Evolutionary conservation across 768 basidiomycete genomes (phyloP).

Genomic region (Russula ochroleuca): DNA sequence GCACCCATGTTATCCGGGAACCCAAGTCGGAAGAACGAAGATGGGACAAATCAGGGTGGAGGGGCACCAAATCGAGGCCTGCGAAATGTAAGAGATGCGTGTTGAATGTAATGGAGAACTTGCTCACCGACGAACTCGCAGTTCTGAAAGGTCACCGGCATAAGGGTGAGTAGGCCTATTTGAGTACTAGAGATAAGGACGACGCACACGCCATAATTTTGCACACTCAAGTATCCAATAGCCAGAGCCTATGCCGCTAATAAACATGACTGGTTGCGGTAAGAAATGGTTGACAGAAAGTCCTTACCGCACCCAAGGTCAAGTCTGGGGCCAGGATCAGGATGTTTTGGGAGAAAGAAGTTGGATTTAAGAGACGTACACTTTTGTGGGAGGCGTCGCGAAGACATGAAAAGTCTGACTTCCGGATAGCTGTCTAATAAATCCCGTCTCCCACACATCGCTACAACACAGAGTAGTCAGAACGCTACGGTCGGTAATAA

Average conservation of each 20-base stretch:
- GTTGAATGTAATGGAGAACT: background rate
- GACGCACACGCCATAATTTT: constrained; percentile 53
- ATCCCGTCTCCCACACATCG: constrained; percentile 65
- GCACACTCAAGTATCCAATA: constrained; percentile 69
- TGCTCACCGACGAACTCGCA: constrained; percentile 59
- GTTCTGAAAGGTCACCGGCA: constrained; percentile 36
- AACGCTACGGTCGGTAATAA: constrained; percentile 11
- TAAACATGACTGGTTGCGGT: background rate
- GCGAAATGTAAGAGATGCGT: background rate
- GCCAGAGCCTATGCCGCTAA: constrained; percentile 50
- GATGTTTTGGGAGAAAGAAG: constrained; percentile 5
- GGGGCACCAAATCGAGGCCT: constrained; percentile 69
- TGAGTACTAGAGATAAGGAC: background rate
- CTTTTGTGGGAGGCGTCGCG: constrained; percentile 53
- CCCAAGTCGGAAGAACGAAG: constrained; percentile 55
- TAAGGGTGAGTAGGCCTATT: background rate
- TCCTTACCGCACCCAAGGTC: constrained; percentile 68
- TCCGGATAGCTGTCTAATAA: constrained; percentile 49
- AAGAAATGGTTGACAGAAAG: constrained; percentile 9
- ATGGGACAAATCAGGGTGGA: constrained; percentile 63
- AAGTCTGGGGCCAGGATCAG: constrained; percentile 39
- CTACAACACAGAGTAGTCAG: constrained; percentile 35
- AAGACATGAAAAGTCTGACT: constrained; percentile 66
- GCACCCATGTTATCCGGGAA: constrained; percentile 64
- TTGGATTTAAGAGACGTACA: constrained; percentile 41